A percentile compares a stretch with the other conserved stretches of the same genome.
Evolutionary conservation across 257 asterid species (phyloP).

Genomic region (Lithospermum erythrorhizon): DNA sequence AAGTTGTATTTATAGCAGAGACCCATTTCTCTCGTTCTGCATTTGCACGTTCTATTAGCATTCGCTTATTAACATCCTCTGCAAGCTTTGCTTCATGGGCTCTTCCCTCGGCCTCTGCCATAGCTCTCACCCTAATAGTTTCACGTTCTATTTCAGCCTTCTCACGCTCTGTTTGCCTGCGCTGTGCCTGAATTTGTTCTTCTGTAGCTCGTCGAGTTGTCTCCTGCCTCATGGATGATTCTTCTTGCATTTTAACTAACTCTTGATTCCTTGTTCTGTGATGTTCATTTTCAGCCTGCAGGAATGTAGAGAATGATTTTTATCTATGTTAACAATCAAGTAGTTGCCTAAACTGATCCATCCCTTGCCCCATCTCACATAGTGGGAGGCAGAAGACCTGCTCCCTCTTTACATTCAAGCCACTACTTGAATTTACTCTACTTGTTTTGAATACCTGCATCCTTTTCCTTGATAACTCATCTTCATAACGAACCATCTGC

Average conservation of each 20-base stretch:
- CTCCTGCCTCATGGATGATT: constrained; percentile 84
- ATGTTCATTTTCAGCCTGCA: constrained; percentile 83
- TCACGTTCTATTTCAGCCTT: constrained; percentile 86
- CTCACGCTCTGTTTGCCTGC: constrained; percentile 74
- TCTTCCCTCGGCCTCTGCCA: constrained; percentile 94
- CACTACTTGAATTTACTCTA: not conserved
- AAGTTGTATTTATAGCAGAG: constrained; percentile 83
- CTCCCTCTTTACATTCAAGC: not conserved
- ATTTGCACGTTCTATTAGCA: constrained; percentile 72
- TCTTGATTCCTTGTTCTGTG: constrained; percentile 86
- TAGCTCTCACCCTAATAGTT: constrained; percentile 60
- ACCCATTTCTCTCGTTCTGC: constrained; percentile 97
- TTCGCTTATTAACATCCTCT: constrained; percentile 78
- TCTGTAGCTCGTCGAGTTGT: constrained; percentile 90
- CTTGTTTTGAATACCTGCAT: constrained; percentile 53
- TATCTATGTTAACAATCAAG: not conserved
- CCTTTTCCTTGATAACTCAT: constrained; percentile 91
- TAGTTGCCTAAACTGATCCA: not conserved
- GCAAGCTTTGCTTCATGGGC: constrained; percentile 92
- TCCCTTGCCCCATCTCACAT: not conserved
- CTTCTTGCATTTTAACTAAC: constrained; percentile 93
- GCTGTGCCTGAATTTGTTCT: constrained; percentile 94
- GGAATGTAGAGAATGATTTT: constrained; percentile 7
- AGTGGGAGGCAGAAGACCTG: not conserved
- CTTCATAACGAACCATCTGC: constrained; percentile 77